Conservation (phyloP, 2,329 filamentous ascomycete species). For the Calonectria multiphialidica region DNA sequence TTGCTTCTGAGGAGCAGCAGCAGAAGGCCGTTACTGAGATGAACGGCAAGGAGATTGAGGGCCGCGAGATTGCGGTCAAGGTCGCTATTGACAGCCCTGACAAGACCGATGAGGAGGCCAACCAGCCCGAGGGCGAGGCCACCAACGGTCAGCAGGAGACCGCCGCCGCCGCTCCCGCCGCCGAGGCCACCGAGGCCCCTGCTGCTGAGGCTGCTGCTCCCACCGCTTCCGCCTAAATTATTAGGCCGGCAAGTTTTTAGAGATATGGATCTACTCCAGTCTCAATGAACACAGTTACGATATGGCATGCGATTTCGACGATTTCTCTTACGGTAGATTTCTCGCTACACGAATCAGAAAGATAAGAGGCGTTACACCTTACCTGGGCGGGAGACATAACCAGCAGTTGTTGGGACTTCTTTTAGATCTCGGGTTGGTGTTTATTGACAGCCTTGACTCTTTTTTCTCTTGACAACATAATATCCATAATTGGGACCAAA, state of each 20-base stretch:
- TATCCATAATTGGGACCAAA: slow-evolving; percentile 45
- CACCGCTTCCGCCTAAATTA: slow-evolving; percentile 47
- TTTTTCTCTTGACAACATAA: slow-evolving; percentile 43
- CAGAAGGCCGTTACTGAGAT: slow-evolving; percentile 97
- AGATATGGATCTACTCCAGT: slow-evolving; percentile 39
- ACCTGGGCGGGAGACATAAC: slow-evolving; percentile 43
- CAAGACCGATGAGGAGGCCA: slow-evolving; percentile 91
- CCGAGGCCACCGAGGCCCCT: slow-evolving; percentile 44
- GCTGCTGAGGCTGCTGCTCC: slow-evolving; percentile 42
- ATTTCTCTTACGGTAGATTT: slow-evolving; percentile 54
- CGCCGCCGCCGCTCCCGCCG: slow-evolving; percentile 38
- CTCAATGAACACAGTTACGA: slow-evolving; percentile 52
- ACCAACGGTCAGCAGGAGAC: slow-evolving; percentile 56
- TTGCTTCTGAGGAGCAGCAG: slow-evolving; percentile 95
- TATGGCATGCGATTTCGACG: slow-evolving; percentile 55
- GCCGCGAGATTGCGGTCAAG: slow-evolving; percentile 99
- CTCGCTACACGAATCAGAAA: slow-evolving; percentile 47
- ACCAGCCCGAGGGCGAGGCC: slow-evolving; percentile 61
- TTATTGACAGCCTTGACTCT: slow-evolving; percentile 44
- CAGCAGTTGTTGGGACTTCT: slow-evolving; percentile 43
- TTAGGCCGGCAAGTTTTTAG: slow-evolving; percentile 40
- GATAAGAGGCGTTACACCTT: slow-evolving; percentile 41
- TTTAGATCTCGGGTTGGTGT: slow-evolving; percentile 43
- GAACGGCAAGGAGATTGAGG: slow-evolving; percentile 99
- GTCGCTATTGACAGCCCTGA: slow-evolving; percentile 99